Evolutionary conservation across 2,329 filamentous ascomycete species (phyloP).

Genomic region (Ophiostoma perfectum): DNA sequence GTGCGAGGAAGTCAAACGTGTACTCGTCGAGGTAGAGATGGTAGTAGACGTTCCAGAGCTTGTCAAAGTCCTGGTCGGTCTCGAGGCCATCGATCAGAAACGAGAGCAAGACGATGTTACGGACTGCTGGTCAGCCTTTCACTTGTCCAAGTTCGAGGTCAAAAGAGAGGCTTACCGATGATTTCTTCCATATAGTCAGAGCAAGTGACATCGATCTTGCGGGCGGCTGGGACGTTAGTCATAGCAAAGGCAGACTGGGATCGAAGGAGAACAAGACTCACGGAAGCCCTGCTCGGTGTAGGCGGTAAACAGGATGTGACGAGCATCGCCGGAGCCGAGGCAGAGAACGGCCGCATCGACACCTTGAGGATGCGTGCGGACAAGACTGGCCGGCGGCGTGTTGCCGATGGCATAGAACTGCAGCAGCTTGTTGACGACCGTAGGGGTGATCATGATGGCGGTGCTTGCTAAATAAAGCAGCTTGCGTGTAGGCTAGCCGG

Average conservation of each 20-base stretch:
- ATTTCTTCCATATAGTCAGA: background rate
- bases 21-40: conserved; percentile 42
- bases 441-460: conserved; percentile 9
- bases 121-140: conserved; percentile 36
- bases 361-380: conserved; percentile 44
- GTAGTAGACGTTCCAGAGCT: conserved; percentile 53
- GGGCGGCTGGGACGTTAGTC: background rate
- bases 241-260: background rate
- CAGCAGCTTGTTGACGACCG: conserved; percentile 24
- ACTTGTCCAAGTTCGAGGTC: background rate
- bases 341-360: conserved; percentile 47
- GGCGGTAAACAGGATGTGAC: conserved; percentile 51
- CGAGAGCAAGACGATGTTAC: conserved; percentile 50
- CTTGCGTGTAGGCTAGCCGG: too few relatives aligned
- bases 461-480: background rate
- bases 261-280: background rate
- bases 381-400: conserved; percentile 48
- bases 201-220: background rate
- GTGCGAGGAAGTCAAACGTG: conserved; percentile 35
- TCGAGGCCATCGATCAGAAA: conserved; percentile 42
- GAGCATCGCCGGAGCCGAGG: conserved; percentile 52
- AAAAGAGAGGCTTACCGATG: background rate
- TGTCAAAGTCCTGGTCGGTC: conserved; percentile 25
- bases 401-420: conserved; percentile 49
- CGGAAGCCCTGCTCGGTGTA: conserved; percentile 39